Base-by-base conservation (phyloP, 1,284 basidiomycete genomes). In the Ganoderma lucidum region DNA sequence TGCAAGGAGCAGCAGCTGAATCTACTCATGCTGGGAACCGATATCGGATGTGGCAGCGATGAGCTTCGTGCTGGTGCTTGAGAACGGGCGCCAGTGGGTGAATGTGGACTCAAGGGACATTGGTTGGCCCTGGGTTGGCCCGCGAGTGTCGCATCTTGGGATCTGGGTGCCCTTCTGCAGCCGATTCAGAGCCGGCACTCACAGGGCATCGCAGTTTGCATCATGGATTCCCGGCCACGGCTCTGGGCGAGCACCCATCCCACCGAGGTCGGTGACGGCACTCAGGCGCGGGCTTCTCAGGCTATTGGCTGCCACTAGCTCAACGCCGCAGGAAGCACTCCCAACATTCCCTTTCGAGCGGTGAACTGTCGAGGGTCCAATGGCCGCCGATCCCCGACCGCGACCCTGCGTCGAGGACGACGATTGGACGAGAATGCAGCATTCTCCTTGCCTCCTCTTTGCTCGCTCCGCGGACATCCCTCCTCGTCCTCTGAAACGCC, bases 391-490 rank as follows among this genome's bases (percentile, higher is more conserved):
- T 67, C 55, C 66, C 66, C 66, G 66, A 63, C 66, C 66, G 66
- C 3, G 32, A 19, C 30, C 56, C 28, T 59, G 39, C 39, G 23
- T 41, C 28, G 17, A 37, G 28, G 42, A 39, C 44, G 55, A 37
- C 55, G 45, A 35, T 58, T 41, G 55, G 63, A 64, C 55, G 42
- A n/a, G 56, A 37, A 56, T 35, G 17, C n/a, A 39, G 35, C 30
- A 59, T 59, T 14, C 35, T 35, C 32, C 56, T 32, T 51, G 42
- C 62, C 41, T 62, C 37, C 2, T 12, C 64, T 59, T 62, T 64
- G 35, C 55, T 69, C 69, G 51, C 71, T 71, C 72, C 72, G 72
- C 72, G 72, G 72, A 73, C 70, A 64, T 70, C 4, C 23, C 69
- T 17, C 35, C 28, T 64, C 51, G 32, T 55, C 32, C 23, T 53